A percentile compares a stretch with the other conserved stretches of the same genome.
These are phyloP conservation scores for carrot (Daucus carota) DNA, from an alignment of 129 eudicot genomes.

Conservation along the genomic window DH1_v3.0 NC_030385.2:1189501-1190000, in stretches of 20 bases:
- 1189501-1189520: conserved; percentile 43
- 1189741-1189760: conserved; percentile 88
- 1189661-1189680: conserved; percentile 70
- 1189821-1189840: neutral
- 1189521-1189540: neutral
- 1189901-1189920: conserved; percentile 90
- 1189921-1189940: conserved; percentile 83
- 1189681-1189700: conserved; percentile 77
- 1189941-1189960: conserved; percentile 82
- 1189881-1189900: conserved; percentile 76
- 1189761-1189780: conserved; percentile 91
- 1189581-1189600: neutral
- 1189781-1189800: conserved; percentile 65
- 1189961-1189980: conserved; percentile 87
- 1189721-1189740: conserved; percentile 73
- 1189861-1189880: conserved; percentile 16
- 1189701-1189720: conserved; percentile 68
- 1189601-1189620: conserved; percentile 90
- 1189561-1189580: neutral
- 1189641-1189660: conserved; percentile 79
- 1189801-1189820: neutral
- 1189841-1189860: neutral
- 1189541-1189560: neutral
- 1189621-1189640: conserved; percentile 76
- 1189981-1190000: conserved; percentile 91